These are phyloP conservation scores for Crinitomyces ghanaensis DNA, from an alignment of 805 yeast genomes.

Conservation along the genomic window DNA sequence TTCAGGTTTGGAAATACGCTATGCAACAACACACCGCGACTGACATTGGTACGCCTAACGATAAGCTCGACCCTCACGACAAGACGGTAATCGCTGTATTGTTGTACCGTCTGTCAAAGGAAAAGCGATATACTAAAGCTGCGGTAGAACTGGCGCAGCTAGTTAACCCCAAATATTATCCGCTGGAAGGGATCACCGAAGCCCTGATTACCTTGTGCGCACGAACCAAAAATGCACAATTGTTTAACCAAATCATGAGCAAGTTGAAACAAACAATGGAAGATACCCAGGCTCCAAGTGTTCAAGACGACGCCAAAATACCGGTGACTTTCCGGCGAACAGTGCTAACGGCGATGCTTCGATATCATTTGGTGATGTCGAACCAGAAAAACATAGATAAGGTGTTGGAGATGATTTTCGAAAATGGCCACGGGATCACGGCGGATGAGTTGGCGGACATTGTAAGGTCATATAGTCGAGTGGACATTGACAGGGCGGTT, in stretches of 20 bases:
- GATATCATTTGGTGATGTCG: conserved; percentile 11
- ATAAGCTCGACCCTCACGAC: conserved; percentile 3
- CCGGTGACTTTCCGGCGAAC: too few species aligned
- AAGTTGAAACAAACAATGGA: too few species aligned
- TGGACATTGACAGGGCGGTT: conserved; percentile 8
- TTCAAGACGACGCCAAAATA: too few species aligned
- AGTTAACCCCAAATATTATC: conserved; percentile 10
- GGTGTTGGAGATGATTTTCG: conserved; percentile 12
- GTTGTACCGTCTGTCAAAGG: conserved; percentile 11
- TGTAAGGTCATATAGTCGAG: conserved; percentile 6
- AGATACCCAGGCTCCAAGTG: too few species aligned
- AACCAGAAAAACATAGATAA: conserved; percentile 13
- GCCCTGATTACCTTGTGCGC: conserved; percentile 15
- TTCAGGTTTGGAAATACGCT: conserved; percentile 7
- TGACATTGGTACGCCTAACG: not conserved
- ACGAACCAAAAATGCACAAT: conserved; percentile 7
- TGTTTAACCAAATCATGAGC: conserved; percentile 12
- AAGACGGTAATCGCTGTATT: conserved; percentile 9
- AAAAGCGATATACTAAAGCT: conserved; percentile 4
- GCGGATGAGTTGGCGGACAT: conserved; percentile 9
- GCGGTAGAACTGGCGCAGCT: conserved; percentile 9
- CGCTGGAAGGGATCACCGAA: conserved; percentile 13
- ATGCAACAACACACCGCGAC: not conserved
- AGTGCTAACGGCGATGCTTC: conserved; percentile 10
- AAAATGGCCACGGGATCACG: conserved; percentile 1